phyloP scores from a whole-genome alignment of 495 filamentous ascomycete genomes.

The Staphylotrichum longicolle region DNA sequence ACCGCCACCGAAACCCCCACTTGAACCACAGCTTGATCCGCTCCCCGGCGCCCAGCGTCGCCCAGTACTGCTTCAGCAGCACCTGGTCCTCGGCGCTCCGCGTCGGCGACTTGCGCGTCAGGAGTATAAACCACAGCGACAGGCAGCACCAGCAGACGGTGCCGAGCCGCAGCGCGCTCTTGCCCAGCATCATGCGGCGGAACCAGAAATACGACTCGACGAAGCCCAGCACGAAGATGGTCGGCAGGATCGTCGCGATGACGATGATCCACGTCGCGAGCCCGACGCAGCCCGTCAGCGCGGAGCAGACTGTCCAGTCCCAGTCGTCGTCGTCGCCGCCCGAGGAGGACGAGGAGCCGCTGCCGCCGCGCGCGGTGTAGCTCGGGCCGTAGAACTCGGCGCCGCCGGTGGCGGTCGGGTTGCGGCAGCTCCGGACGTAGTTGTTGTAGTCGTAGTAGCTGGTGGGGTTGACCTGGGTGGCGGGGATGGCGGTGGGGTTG shows the following conservation, averaged over 20 bases:
- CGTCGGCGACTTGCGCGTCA: conserved; percentile 41
- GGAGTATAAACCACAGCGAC: conserved; percentile 42
- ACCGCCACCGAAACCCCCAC: conserved; percentile 51
- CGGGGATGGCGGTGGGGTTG: conserved; percentile 8
- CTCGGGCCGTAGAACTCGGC: conserved; percentile 1
- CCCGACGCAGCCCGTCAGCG: conserved; percentile 32
- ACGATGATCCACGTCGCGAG: conserved; percentile 39
- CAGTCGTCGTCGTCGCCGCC: conserved; percentile 21
- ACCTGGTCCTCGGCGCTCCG: conserved; percentile 44
- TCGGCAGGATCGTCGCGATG: conserved; percentile 37
- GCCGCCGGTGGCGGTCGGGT: conserved; percentile 15
- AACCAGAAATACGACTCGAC: conserved; percentile 52
- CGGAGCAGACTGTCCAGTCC: conserved; percentile 23
- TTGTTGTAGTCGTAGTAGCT: conserved; percentile 22
- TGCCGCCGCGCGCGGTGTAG: conserved; percentile 7
- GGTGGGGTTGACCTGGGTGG: conserved; percentile 7
- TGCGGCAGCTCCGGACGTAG: conserved; percentile 22
- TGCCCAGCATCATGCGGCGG: conserved; percentile 52
- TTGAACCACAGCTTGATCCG: conserved; percentile 49
- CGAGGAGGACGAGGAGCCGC: conserved; percentile 13
- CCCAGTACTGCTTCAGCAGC: conserved; percentile 45
- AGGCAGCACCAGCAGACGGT: conserved; percentile 50
- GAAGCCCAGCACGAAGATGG: conserved; percentile 49
- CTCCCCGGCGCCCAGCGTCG: conserved; percentile 35
- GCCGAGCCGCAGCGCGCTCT: conserved; percentile 47